These are phyloP conservation scores for Acacia acuminata DNA, from an alignment of 306 rosid genomes.

Conservation along the genomic window DNA sequence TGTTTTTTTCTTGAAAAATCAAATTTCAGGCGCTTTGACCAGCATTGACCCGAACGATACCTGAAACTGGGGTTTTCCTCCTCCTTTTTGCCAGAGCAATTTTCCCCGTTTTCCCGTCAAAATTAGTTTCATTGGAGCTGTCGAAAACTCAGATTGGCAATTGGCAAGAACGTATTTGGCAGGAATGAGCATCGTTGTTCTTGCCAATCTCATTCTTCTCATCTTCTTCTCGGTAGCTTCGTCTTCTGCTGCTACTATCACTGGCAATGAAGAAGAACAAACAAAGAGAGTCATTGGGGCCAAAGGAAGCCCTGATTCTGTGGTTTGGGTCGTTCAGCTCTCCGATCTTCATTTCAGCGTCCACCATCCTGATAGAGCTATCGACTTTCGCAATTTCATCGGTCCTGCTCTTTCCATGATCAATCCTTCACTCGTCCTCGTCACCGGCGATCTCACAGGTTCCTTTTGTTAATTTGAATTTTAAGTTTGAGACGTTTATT, in stretches of 20 bases:
- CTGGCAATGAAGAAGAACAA: not conserved
- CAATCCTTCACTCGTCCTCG: conserved; percentile 93
- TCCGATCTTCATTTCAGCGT: conserved; percentile 97
- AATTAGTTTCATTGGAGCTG: not conserved
- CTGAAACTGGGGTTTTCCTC: too few relatives aligned
- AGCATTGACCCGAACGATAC: too few relatives aligned
- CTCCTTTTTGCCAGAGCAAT: too few relatives aligned
- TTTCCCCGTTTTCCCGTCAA: too few relatives aligned
- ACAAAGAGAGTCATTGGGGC: conserved; percentile 31
- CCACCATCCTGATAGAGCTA: conserved; percentile 82
- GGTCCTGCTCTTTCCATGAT: conserved; percentile 76
- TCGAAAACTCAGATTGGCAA: not conserved
- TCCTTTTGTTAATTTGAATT: not conserved
- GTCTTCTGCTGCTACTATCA: not conserved
- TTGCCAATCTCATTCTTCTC: not conserved
- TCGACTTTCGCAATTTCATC: conserved; percentile 53
- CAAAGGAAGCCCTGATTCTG: conserved; percentile 62
- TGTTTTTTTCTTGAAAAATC: too few relatives aligned
- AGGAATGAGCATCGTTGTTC: not conserved
- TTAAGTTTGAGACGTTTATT: too few relatives aligned
- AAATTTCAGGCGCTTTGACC: too few relatives aligned
- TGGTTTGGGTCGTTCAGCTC: conserved; percentile 90
- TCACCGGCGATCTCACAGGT: conserved; percentile 99
- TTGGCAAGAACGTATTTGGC: not conserved
- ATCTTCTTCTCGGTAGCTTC: not conserved